Evolutionary conservation across 495 filamentous ascomycete species (phyloP), one percentile per base, ranked within the genome.

Genomic region (Gamarada debralockiae): DNA sequence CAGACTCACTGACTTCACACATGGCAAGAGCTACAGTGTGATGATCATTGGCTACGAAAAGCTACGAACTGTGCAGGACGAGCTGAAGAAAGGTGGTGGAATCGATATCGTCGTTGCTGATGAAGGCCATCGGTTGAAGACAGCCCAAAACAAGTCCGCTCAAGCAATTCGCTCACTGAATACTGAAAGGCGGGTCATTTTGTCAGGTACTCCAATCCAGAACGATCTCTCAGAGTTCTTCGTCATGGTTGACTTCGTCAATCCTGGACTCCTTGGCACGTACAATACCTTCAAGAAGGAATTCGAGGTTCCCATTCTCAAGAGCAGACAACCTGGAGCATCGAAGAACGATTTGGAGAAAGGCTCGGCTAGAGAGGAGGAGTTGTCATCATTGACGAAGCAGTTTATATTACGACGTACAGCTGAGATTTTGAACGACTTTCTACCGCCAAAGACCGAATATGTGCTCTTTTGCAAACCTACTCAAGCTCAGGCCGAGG

Each of bases 11-110:
- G 85, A 91, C 63, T 92, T 91, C 56, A 92, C 88, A 0, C 81
- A 72, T 65, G 87, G 88, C n/a, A 82, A 76, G 57, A 74, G 73
- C 17, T 92, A 92, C 57, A 86, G 70, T 56, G 71, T 92, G 36
- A 88, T 90, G 87, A 87, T 92, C 52, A 81, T 92, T 43, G 88
- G 88, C 0, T 92, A 92, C 61, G 87, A 92, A 66, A 89, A 86
- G 63, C 70, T 90, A 23, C 73, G 86, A 46, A 80, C 73, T 14
- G 81, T 91, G 0, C 80, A 85, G 48, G 83, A 81, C 20, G 83
- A 85, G 38, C 67, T 91, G 38, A 76, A 82, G 40, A 80, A 80
- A 56, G 79, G 84, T 6, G 62, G 63, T 37, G 80, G 82, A 0
- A 73, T 91, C 47, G 87, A 91, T 61, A 89, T 92, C 53, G 80